Conservation (phyloP, 1,284 basidiomycete genomes). For the Inonotus hispidus region DNA sequence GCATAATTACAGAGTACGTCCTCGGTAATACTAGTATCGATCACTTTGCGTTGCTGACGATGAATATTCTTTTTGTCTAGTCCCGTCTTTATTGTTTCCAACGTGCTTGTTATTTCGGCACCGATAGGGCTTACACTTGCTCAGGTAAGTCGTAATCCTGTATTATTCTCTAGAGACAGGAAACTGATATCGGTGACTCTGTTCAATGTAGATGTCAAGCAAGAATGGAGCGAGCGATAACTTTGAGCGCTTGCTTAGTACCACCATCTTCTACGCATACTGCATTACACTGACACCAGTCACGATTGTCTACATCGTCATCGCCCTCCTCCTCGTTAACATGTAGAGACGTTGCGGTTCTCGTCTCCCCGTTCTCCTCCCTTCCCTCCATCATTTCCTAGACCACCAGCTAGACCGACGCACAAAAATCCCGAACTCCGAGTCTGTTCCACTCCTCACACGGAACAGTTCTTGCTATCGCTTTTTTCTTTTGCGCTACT, state of each 20-base stretch:
- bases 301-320: conserved; percentile 68
- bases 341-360: conserved; percentile 21
- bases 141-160: conserved; percentile 41
- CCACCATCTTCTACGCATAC: conserved; percentile 80
- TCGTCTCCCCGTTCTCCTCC: not conserved
- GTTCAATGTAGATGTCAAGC: conserved; percentile 55
- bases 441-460: not conserved
- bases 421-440: not conserved
- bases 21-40: conserved; percentile 18
- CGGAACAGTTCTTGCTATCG: too few relatives aligned
- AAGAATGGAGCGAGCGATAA: conserved; percentile 83
- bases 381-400: not conserved
- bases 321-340: conserved; percentile 62
- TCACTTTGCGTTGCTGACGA: not conserved
- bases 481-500: not conserved
- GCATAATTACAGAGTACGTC: conserved; percentile 70
- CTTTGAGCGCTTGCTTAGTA: conserved; percentile 83
- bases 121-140: conserved; percentile 81
- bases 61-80: conserved; percentile 40
- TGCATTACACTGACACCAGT: conserved; percentile 78
- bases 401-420: not conserved
- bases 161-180: conserved; percentile 9
- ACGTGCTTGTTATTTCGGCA: conserved; percentile 69
- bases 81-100: conserved; percentile 80
- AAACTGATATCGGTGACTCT: not conserved